Evolutionary conservation across 768 basidiomycete species (phyloP), one percentile per base, ranked within the genome.

Genomic region (Candolleomyces efflorescens): DNA sequence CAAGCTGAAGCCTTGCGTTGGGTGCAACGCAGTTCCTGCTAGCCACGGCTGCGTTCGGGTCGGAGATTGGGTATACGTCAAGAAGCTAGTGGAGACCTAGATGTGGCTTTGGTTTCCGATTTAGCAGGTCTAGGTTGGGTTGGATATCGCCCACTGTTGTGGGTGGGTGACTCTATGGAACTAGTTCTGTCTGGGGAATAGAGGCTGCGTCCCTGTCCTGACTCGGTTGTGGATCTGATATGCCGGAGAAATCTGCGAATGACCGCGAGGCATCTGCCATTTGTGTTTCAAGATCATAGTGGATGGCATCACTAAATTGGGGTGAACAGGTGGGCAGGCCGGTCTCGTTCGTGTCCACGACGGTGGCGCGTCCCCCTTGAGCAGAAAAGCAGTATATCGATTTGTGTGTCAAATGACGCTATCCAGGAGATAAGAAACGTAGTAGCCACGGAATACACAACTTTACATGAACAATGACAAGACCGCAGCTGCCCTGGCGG

Each of bases 1-100:
- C 1, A 75, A 75, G 59, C 69, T 74, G 70, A 78, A 77, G 62
- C 76, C 89, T 1, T 90, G 86, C 63, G 75, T 92, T 37, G 89
- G 89, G 3, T 81, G 81, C 63, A 87, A 91, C 64, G 87, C 75
- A 0, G 77, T 85, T 18, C 77, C 83, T 11, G 67, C 67, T 5
- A 78, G 69, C 2, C 67, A 63, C 37, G 89, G 90, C 0, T 70
- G 75, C 20, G 71, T 88, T 23, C 74, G 65, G 6, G 85, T 90
- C 23, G 88, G 87, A 10, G 90, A 90, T 66, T 60, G 66, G 57
- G 78, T 91, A 32, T 71, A 71, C 60, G 78, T 85, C 52, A 75
- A 69, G 59, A 74, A 78, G 68, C 54, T 59, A n/a, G 48, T 41
- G 15, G 55, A 41, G 23, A n/a, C 36, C 13, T 47, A 54, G 41